These are phyloP conservation scores for Jatropha podagrica DNA, from an alignment of 441 rosid genomes.

Conservation along the genomic window DNA sequence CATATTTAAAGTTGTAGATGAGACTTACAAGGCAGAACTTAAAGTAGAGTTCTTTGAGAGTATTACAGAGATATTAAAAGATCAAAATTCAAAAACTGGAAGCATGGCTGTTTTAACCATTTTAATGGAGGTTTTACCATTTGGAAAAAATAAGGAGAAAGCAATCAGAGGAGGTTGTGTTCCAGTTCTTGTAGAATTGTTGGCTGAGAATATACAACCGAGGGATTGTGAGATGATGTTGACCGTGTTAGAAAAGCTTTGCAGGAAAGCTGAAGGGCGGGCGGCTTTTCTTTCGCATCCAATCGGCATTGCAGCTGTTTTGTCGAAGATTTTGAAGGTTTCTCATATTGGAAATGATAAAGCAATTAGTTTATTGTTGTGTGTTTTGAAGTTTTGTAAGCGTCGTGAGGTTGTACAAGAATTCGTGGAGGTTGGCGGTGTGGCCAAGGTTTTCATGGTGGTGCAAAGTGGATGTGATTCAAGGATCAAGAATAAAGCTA, in stretches of 20 bases:
- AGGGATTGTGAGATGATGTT: conserved; percentile 26
- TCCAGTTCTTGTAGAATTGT: conserved; percentile 24
- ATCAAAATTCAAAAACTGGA: conserved; percentile 25
- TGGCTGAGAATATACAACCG: conserved; percentile 21
- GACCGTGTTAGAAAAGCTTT: conserved; percentile 23
- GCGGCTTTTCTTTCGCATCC: conserved; percentile 25
- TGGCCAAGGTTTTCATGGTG: conserved; percentile 24
- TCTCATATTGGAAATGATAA: conserved; percentile 24
- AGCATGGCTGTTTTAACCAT: conserved; percentile 23
- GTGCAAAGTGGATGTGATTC: conserved; percentile 20
- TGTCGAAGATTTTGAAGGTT: conserved; percentile 25
- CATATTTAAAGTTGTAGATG: conserved; percentile 23
- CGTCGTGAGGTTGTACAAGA: conserved; percentile 19
- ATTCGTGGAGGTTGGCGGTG: conserved; percentile 31
- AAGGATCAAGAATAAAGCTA: conserved; percentile 18
- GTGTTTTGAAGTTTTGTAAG: conserved; percentile 23
- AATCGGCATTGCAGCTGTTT: conserved; percentile 26
- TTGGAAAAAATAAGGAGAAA: conserved; percentile 24
- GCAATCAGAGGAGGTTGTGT: conserved; percentile 23
- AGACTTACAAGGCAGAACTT: conserved; percentile 21
- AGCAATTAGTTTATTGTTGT: conserved; percentile 19
- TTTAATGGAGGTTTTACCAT: conserved; percentile 19
- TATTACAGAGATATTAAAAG: conserved; percentile 26
- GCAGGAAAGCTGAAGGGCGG: conserved; percentile 32
- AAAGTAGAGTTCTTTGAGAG: conserved; percentile 23